Evolutionary conservation across 257 asterid species (phyloP), one percentile per base, ranked within the genome.

Genomic region (Solanum ossicruentum): DNA sequence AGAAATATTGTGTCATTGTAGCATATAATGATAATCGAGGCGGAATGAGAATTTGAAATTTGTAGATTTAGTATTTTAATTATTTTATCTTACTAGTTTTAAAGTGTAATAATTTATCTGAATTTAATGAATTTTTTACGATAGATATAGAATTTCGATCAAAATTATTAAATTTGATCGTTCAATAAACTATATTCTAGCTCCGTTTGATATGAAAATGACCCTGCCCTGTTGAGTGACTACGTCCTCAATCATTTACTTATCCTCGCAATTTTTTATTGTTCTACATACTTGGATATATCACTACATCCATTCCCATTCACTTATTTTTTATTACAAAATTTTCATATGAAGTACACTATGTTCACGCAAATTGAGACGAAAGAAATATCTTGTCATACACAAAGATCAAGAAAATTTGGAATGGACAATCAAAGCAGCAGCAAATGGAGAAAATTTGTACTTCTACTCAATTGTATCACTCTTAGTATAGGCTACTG

Each of bases 391-490:
- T 36, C 2, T 17, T 23, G 3, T 3, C 17, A 4, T 8, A 9
- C 9, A 36, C 15, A 36, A 39, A 36, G 26, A 2, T 17, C 4
- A 69, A 17, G 9, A 69, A 69, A 69, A 17, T 69, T 36, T 23
- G 15, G 39, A 69, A 69, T 69, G 78, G 78, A 39, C 47, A 36
- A 36, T 69, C 52, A 39, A 69, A 36, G 26, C 16, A 69, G 26
- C 23, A 61, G 36, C 32, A 36, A 0, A 69, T 36, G 78, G 78
- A 69, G 78, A 39, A 36, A 39, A 36, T 8, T 43, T 39, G 63
- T 85, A 21, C 89, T 88, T 20, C 18, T 83, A 21, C 10, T 88
- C 18, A 86, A 84, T 85, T 82, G 89, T 56, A 13, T 85, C 7
- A 13, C 85, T 1, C 80, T 86, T 0, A 26, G 84, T 61, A 39